Conservation (phyloP, 257 asterid genomes). For the Gentiana straminea region DNA sequence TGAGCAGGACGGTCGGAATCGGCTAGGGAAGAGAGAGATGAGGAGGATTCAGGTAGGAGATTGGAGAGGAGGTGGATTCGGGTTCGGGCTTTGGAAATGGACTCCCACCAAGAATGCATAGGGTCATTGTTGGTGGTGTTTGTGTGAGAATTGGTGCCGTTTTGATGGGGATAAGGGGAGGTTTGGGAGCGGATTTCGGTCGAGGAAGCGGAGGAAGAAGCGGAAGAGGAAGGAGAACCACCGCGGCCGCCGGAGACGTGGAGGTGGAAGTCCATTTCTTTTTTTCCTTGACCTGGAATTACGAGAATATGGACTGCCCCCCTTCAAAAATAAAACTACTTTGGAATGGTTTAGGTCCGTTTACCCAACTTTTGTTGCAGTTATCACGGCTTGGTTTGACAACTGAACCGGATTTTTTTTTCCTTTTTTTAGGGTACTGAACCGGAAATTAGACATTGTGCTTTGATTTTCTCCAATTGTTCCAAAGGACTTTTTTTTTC, state of each 20-base stretch:
- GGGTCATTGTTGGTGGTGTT: conserved; percentile 46
- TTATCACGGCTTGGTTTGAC: background rate
- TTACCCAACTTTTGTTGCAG: background rate
- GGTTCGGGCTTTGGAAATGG: conserved; percentile 91
- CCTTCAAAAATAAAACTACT: too few relatives aligned
- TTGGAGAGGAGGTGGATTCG: conserved; percentile 77
- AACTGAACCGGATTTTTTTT: background rate
- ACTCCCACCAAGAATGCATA: conserved; percentile 95
- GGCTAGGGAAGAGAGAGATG: conserved; percentile 47
- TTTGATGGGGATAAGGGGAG: conserved; percentile 17
- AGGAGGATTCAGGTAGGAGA: conserved; percentile 37
- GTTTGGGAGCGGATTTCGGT: conserved; percentile 18
- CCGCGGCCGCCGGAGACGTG: conserved; percentile 27
- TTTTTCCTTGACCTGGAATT: background rate
- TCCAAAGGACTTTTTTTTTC: too few relatives aligned
- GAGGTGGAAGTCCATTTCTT: conserved; percentile 48
- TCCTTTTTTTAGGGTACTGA: background rate
- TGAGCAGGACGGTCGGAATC: conserved; percentile 93
- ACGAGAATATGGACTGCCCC: too few relatives aligned
- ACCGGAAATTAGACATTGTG: background rate
- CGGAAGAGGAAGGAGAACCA: conserved; percentile 43
- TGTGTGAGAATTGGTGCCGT: conserved; percentile 13
- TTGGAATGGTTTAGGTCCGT: too few relatives aligned
- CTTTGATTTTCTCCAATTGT: background rate
- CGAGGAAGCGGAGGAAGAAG: conserved; percentile 35